Evolutionary conservation across 164 flowering plant genomes (phyloP), one percentile per base, ranked within the genome.

Genomic region (Piper betle): DNA sequence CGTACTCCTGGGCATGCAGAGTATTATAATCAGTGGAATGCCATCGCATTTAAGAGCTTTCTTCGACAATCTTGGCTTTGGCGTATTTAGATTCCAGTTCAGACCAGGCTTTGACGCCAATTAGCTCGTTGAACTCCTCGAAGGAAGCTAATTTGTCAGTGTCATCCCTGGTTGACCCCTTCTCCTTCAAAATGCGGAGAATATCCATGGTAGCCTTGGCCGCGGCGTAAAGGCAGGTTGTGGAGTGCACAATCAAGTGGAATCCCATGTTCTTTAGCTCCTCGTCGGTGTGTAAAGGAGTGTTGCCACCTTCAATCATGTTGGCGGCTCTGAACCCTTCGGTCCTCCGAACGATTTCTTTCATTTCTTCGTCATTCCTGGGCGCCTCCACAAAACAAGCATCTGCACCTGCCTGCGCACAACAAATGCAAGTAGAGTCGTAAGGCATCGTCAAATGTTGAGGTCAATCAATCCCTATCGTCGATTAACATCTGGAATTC

Each of bases 381-480:
- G 77, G 77, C 48, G 77, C 77, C 64, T 67, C 76, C 40, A 74
- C 73, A 50, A 74, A 74, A 39, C 62, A 57, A 7, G 71, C 77
- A 74, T 74, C 77, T 13, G 73, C 77, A 39, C 73, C 77, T 1
- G 73, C 73, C 77, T 74, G 68, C 58, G 50, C 15, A 18, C 56
- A n/a, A n/a, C n/a, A n/a, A n/a, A n/a, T n/a, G n/a, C n/a, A n/a
- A n/a, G n/a, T 38, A 20, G 52, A 25, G 41, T 39, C 17, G 55
- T n/a, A 11, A 8, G 53, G 37, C 33, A 52, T 43, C 37, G 25
- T 33, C 37, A 4, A 25, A 4, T 12, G n/a, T n/a, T n/a, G n/a
- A n/a, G n/a, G n/a, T n/a, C n/a, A n/a, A n/a, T n/a, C n/a, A n/a
- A n/a, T n/a, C n/a, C n/a, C n/a, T n/a, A n/a, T n/a, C n/a, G n/a